Evolutionary conservation across 352 stramenopile species (phyloP).

Genomic region (Elongisporangium anandrum): DNA sequence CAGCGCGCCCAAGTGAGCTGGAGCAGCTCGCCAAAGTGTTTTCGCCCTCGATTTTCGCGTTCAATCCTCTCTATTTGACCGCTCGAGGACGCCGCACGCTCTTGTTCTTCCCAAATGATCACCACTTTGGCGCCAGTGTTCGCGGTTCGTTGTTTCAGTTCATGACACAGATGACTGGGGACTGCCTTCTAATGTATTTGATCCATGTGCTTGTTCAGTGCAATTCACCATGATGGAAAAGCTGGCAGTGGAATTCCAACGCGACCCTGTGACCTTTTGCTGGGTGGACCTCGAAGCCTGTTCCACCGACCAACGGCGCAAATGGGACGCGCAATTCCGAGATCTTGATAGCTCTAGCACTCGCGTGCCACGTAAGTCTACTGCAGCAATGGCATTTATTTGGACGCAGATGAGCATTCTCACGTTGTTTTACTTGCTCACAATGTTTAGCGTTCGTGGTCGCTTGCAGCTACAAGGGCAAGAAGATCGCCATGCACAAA

Average conservation of each 20-base stretch:
- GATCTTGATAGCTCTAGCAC: not conserved
- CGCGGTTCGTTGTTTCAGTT: slow-evolving; percentile 26
- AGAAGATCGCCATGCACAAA: slow-evolving; percentile 49
- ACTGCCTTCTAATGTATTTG: slow-evolving; percentile 1
- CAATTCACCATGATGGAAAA: slow-evolving; percentile 69
- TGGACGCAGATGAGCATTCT: no score
- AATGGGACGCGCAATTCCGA: slow-evolving; percentile 50
- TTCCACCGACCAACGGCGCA: slow-evolving; percentile 17
- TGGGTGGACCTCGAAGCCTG: slow-evolving; percentile 56
- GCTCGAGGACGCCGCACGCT: slow-evolving; percentile 51
- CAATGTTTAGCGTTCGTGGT: slow-evolving; percentile 46
- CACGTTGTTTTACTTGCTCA: no score
- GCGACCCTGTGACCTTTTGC: slow-evolving; percentile 73
- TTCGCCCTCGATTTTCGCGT: slow-evolving; percentile 58
- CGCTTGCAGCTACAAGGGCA: slow-evolving; percentile 49
- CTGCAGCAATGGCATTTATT: no score
- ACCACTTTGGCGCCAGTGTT: slow-evolving; percentile 38
- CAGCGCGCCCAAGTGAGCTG: slow-evolving; percentile 24
- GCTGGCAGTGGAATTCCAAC: slow-evolving; percentile 57
- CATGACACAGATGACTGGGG: not conserved
- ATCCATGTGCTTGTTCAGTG: slow-evolving; percentile 32
- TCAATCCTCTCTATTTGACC: slow-evolving; percentile 63
- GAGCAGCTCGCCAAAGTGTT: slow-evolving; percentile 62
- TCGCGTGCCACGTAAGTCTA: slow-evolving; percentile 20
- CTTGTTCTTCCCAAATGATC: slow-evolving; percentile 58